Base-by-base conservation (phyloP, 495 filamentous ascomycete genomes). In the Hypomontagnella submonticulosa region DNA sequence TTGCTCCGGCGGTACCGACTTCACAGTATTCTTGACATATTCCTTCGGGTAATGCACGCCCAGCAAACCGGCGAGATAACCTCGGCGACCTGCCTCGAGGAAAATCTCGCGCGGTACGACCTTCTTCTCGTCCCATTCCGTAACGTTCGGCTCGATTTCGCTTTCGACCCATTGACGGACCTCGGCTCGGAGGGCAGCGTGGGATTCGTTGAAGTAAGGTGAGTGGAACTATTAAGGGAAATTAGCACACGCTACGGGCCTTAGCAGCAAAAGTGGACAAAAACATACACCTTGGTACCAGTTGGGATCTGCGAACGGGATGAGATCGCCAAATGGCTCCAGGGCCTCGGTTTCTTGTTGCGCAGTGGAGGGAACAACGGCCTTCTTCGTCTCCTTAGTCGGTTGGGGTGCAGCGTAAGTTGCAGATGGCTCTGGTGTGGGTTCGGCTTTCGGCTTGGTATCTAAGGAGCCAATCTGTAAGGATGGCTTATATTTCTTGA, bases 41-140 rank as follows among this genome's bases (percentile, higher is more conserved):
- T 97, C 76, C 57, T 83, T 83, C 4, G 91, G 92, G 75, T 92
- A 98, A 59, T 89, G 82, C 47, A 90, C 82, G 69, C 95, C 95
- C 40, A 99, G 79, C 27, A 97, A 81, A 64, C 95, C 95, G 19
- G 93, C 92, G 18, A 99, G 83, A 73, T 97, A 99, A 38, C 95
- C 95, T 32, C 90, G 84, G 64, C 91, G 90, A 61, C 94, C 95
- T 88, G 97, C 96, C 78, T 93, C 88, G 80, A 97, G 92, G 83
- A 97, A 99, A 68, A 99, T 93, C 61, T 85, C 81, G 40, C 85
- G 84, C 0, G 93, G 93, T 3, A 97, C 93, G 74, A 89, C 84
- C 82, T 91, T 94, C 70, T 87, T 89, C 81, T 97, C 96, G 69
- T 99, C 95, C 95, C 95, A 99, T 75, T 99, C 95, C 41, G 87